These are phyloP conservation scores for Aquanectria penicillioides DNA, from an alignment of 2,329 filamentous ascomycete genomes.

Conservation along the genomic window DNA sequence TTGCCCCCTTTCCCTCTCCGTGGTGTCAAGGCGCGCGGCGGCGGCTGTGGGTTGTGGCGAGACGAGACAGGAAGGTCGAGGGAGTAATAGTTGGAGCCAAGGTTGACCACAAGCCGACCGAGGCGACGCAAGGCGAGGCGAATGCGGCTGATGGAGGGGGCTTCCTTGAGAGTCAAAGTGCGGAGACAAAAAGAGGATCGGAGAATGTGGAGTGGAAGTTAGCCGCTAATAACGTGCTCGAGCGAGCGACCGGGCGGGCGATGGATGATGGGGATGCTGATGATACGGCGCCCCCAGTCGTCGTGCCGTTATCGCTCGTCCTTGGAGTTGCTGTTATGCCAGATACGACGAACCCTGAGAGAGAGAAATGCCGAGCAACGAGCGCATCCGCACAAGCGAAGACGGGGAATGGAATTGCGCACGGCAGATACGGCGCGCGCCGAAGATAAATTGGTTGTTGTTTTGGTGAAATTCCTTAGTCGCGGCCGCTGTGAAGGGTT, in stretches of 20 bases:
- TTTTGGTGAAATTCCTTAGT: conserved; percentile 18
- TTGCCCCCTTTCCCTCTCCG: conserved; percentile 9
- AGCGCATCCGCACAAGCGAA: not conserved
- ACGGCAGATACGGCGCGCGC: not conserved
- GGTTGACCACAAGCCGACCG: not conserved
- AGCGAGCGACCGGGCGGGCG: not conserved
- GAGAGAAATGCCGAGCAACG: not conserved
- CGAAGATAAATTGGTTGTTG: conserved; percentile 9
- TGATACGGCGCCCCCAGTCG: conserved; percentile 1
- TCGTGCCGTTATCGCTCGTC: not conserved
- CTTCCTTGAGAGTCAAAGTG: not conserved
- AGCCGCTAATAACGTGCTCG: conserved; percentile 11
- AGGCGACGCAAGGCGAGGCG: conserved; percentile 5
- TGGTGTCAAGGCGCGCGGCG: not conserved
- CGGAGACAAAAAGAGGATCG: conserved; percentile 8
- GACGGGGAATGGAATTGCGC: not conserved
- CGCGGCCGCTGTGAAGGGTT: conserved; percentile 2
- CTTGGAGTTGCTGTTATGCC: too few relatives aligned
- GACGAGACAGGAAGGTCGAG: conserved; percentile 20
- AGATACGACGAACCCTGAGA: too few relatives aligned
- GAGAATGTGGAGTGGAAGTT: conserved; percentile 13
- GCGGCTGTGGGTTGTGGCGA: conserved; percentile 16
- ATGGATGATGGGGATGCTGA: conserved; percentile 3
- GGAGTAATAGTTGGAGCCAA: not conserved
- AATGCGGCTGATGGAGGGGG: conserved; percentile 8